Percentiles rank a stretch among this genome's conserved stretches.
phyloP scores from a whole-genome alignment of 2,329 filamentous ascomycete genomes.

The Fonsecaea erecta region DNA sequence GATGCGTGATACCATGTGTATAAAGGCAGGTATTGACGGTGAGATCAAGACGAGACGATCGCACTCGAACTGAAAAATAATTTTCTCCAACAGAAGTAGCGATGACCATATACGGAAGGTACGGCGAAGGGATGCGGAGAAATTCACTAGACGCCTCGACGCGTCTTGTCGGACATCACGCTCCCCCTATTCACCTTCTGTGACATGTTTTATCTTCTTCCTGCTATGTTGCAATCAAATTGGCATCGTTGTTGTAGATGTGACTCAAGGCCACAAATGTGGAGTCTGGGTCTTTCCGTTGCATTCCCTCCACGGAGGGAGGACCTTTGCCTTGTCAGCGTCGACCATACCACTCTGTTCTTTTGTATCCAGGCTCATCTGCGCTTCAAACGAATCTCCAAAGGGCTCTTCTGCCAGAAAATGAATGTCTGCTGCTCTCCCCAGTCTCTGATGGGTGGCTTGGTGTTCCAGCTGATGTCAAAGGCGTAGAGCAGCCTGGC shows the following conservation, averaged over 20 bases:
- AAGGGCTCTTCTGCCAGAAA: slow-evolving; percentile 24
- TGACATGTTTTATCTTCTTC: neutral
- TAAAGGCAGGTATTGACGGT: neutral
- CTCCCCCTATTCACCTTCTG: no score
- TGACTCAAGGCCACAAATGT: neutral
- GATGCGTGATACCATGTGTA: neutral
- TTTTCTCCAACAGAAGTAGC: neutral
- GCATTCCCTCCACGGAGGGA: neutral
- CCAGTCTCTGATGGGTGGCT: slow-evolving; percentile 11
- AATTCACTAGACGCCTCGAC: no score
- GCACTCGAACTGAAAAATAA: neutral
- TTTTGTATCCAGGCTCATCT: neutral
- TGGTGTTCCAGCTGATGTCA: slow-evolving; percentile 44
- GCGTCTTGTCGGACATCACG: no score
- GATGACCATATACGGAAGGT: neutral
- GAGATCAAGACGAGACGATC: neutral
- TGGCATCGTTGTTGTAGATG: neutral
- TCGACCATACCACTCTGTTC: neutral
- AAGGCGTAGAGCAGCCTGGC: slow-evolving; percentile 56
- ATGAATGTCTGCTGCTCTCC: slow-evolving; percentile 24
- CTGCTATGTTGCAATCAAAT: neutral
- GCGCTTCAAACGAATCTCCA: slow-evolving; percentile 12
- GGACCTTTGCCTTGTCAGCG: neutral
- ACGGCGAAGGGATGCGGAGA: neutral
- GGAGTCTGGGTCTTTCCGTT: neutral